phyloP scores from a whole-genome alignment of 768 basidiomycete genomes.

The Leucocoprinus birnbaumii region DNA sequence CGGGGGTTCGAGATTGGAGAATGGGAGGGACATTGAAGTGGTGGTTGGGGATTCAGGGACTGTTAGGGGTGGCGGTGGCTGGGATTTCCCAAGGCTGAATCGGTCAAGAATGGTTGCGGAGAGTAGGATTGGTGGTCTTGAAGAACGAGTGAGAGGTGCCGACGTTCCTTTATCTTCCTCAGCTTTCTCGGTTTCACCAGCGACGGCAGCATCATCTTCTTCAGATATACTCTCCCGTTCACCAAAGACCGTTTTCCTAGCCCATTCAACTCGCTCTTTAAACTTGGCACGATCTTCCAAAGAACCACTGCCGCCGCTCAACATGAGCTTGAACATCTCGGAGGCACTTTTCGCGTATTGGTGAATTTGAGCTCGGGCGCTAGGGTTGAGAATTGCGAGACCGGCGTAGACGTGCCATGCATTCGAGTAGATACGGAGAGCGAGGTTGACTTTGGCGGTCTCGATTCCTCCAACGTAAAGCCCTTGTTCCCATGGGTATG shows the following conservation, averaged over 20 bases:
- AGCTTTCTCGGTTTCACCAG: background rate
- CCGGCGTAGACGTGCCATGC: constrained; percentile 99
- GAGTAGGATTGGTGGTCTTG: constrained; percentile 64
- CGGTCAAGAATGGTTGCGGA: constrained; percentile 83
- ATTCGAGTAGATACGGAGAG: constrained; percentile 93
- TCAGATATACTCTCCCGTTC: no score
- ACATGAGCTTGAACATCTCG: constrained; percentile 95
- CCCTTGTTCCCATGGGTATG: constrained; percentile 95
- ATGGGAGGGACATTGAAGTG: constrained; percentile 3
- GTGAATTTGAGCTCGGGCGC: constrained; percentile 83
- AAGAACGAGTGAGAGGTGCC: background rate
- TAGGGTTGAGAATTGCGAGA: constrained; percentile 95
- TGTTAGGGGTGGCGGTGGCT: constrained; percentile 8
- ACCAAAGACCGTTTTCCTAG: constrained; percentile 76
- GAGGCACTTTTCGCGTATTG: constrained; percentile 85
- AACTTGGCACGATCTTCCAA: constrained; percentile 45
- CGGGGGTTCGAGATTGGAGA: constrained; percentile 34
- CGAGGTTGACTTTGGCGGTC: constrained; percentile 96
- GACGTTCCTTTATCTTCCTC: background rate
- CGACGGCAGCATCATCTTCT: no score
- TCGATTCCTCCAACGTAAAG: constrained; percentile 97
- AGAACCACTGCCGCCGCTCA: constrained; percentile 46
- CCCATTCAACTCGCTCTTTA: constrained; percentile 68
- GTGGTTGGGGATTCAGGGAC: constrained; percentile 12
- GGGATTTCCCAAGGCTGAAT: constrained; percentile 70